Evolutionary conservation across 345 rosid species (phyloP).

Genomic region (Jatropha curcas): DNA sequence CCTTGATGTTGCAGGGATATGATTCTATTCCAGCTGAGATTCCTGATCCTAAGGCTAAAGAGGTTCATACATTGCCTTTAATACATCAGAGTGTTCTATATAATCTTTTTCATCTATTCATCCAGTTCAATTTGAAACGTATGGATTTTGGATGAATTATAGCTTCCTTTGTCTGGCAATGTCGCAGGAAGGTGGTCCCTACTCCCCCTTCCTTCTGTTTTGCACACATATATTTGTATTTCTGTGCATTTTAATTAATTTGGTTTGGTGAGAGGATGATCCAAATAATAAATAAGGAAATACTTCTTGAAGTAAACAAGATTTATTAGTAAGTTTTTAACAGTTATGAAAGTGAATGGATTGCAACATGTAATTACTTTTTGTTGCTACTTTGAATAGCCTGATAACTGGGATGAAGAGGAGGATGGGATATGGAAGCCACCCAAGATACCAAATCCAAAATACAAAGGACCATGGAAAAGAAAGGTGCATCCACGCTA

Average conservation of each 20-base stretch:
- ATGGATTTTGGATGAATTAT: not conserved
- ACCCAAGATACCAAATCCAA: slow-evolving; percentile 70
- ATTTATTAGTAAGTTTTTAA: not conserved
- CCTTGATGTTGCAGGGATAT: slow-evolving; percentile 48
- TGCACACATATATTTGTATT: not conserved
- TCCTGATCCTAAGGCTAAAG: slow-evolving; percentile 66
- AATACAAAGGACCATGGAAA: slow-evolving; percentile 81
- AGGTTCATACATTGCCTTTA: slow-evolving; percentile 35
- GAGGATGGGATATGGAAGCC: slow-evolving; percentile 70
- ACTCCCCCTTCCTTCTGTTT: not conserved
- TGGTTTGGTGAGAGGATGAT: not conserved
- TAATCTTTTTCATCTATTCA: not conserved
- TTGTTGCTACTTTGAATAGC: slow-evolving; percentile 38
- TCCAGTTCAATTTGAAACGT: not conserved
- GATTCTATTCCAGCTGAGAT: slow-evolving; percentile 60
- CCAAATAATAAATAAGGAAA: not conserved
- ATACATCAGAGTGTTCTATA: not conserved
- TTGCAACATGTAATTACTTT: slow-evolving; percentile 17
- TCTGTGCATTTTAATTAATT: not conserved
- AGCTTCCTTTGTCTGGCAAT: not conserved
- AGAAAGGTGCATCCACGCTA: slow-evolving; percentile 45
- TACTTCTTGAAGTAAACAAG: not conserved
- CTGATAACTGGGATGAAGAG: slow-evolving; percentile 76
- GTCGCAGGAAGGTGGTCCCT: not conserved
- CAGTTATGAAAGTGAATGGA: not conserved